Evolutionary conservation across 441 rosid genomes (phyloP).

Genomic region (Brassica balearica): DNA sequence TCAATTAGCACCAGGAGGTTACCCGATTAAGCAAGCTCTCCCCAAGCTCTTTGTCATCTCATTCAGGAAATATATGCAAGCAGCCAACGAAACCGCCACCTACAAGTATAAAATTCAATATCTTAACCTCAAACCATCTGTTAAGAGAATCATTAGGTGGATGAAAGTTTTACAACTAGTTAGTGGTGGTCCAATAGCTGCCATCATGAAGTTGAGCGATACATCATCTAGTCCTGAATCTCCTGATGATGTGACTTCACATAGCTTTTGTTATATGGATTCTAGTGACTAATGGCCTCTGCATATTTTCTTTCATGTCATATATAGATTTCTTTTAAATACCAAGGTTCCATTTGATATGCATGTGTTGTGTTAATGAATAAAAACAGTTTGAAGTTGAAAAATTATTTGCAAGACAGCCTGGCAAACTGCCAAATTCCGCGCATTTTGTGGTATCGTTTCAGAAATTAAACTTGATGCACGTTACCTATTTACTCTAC

Average conservation of each 20-base stretch:
- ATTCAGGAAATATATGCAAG: conserved; percentile 90
- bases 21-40: conserved; percentile 89
- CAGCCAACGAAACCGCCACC: conserved; percentile 95
- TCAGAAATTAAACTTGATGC: not conserved
- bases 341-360: conserved; percentile 4
- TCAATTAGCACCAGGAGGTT: conserved; percentile 41
- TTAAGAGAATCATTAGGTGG: not conserved
- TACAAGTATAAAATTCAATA: conserved; percentile 39
- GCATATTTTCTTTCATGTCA: too few species aligned
- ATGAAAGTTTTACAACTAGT: too few species aligned
- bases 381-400: not conserved
- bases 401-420: not conserved
- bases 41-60: conserved; percentile 92
- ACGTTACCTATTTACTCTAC: not conserved
- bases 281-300: too few species aligned
- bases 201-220: too few species aligned
- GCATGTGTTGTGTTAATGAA: not conserved
- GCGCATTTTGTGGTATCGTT: not conserved
- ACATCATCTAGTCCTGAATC: too few species aligned
- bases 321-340: too few species aligned
- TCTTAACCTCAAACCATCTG: not conserved
- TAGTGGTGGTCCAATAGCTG: too few species aligned
- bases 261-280: too few species aligned
- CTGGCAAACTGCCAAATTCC: not conserved
- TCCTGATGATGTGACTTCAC: too few species aligned